Conservation (phyloP, 2,329 filamentous ascomycete species). For the Fusarium duplospermum region DNA sequence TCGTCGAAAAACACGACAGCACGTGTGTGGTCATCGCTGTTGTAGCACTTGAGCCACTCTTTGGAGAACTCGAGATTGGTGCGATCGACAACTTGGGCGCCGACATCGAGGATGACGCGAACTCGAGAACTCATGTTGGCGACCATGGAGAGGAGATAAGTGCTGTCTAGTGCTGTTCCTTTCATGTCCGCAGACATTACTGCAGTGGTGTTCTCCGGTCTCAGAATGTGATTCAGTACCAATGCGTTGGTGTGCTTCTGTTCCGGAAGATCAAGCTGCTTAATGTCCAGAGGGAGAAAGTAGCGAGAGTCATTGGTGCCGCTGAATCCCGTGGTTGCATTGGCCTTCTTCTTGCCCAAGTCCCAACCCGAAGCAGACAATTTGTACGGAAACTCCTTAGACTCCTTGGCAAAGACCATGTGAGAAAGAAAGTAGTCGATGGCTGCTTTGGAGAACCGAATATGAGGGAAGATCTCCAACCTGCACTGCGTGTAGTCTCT, state of each 20-base stretch:
- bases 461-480: too few species aligned
- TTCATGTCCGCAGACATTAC: not conserved
- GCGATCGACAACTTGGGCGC: constrained; percentile 75
- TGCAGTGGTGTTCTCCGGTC: constrained; percentile 58
- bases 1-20: constrained; percentile 68
- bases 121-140: constrained; percentile 60
- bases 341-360: constrained; percentile 59
- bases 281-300: constrained; percentile 66
- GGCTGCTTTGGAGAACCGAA: too few species aligned
- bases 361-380: constrained; percentile 75
- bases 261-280: constrained; percentile 63
- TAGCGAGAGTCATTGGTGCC: constrained; percentile 73
- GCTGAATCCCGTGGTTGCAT: constrained; percentile 73
- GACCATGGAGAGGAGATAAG: constrained; percentile 58
- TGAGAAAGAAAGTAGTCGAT: too few species aligned
- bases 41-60: constrained; percentile 59
- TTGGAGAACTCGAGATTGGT: constrained; percentile 65
- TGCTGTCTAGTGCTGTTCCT: constrained; percentile 36
- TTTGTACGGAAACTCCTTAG: too few species aligned
- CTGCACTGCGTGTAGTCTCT: too few species aligned
- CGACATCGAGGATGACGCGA: constrained; percentile 76
- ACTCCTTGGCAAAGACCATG: too few species aligned
- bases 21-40: constrained; percentile 13
- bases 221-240: constrained; percentile 70
- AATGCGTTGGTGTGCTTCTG: constrained; percentile 75